A percentile compares a stretch with the other conserved stretches of the same genome.
Conservation (phyloP, 2,329 filamentous ascomycete species). For the Penicillium sp. region DNA sequence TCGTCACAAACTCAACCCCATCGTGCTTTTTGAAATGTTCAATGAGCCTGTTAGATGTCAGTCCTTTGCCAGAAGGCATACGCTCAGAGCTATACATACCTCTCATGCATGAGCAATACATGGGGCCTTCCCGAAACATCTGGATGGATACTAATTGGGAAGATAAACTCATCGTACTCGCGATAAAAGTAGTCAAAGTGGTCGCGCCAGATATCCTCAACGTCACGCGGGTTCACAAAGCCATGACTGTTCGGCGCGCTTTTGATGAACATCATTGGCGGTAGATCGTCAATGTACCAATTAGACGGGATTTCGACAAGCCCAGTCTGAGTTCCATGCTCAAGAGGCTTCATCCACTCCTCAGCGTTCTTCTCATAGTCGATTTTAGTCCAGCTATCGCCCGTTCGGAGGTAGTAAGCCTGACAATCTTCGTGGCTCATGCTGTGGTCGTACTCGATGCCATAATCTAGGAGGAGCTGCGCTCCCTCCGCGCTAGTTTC, state of each 20-base stretch:
- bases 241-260: constrained; percentile 53
- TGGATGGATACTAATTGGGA: constrained; percentile 74
- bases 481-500: constrained; percentile 67
- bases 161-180: constrained; percentile 74
- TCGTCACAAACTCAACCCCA: constrained; percentile 30
- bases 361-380: constrained; percentile 42
- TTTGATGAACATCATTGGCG: constrained; percentile 49
- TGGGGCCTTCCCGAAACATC: constrained; percentile 71
- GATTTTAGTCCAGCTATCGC: constrained; percentile 47
- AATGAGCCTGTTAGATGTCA: constrained; percentile 23
- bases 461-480: constrained; percentile 43
- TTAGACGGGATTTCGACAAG: constrained; percentile 47
- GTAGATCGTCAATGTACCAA: constrained; percentile 47
- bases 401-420: constrained; percentile 44
- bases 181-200: constrained; percentile 68
- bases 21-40: constrained; percentile 32
- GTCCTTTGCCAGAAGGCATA: background rate
- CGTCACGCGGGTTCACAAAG: constrained; percentile 56
- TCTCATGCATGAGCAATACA: constrained; percentile 70
- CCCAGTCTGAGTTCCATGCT: constrained; percentile 44
- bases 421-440: constrained; percentile 49
- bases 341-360: constrained; percentile 50
- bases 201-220: constrained; percentile 63
- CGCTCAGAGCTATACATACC: constrained; percentile 39
- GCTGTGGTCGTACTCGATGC: constrained; percentile 48